Conservation (phyloP, 73 alveolate genomes). For the Tetrahymena borealis region DNA sequence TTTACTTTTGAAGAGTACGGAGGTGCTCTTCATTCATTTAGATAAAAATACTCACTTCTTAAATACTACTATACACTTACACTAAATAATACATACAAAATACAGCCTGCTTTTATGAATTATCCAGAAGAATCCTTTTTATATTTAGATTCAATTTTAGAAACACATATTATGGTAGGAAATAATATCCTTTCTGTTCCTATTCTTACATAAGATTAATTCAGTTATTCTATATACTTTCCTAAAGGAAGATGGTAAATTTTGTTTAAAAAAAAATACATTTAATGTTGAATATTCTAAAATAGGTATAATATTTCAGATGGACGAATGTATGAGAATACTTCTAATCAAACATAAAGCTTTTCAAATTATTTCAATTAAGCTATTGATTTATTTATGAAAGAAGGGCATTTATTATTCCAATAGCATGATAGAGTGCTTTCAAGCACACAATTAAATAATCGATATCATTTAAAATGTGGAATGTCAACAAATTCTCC, state of each 20-base stretch:
- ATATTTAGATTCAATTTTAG: not conserved
- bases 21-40: not conserved
- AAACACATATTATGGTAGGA: not conserved
- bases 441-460: not conserved
- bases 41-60: not conserved
- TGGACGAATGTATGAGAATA: not conserved
- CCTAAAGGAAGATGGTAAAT: not conserved
- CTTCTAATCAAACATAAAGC: not conserved
- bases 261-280: not conserved
- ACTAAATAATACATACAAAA: not conserved
- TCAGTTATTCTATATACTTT: not conserved
- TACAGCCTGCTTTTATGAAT: not conserved
- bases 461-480: not conserved
- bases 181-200: not conserved
- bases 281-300: not conserved
- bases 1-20: constrained; percentile 10
- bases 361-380: not conserved
- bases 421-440: not conserved
- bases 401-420: not conserved
- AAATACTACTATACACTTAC: not conserved
- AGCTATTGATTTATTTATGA: not conserved
- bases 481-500: not conserved
- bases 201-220: not conserved
- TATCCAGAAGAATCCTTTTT: not conserved
- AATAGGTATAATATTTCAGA: not conserved